These are phyloP conservation scores for Neofusicoccum umdonicola DNA, from an alignment of 2,329 filamentous ascomycete species.

Conservation along the genomic window DNA sequence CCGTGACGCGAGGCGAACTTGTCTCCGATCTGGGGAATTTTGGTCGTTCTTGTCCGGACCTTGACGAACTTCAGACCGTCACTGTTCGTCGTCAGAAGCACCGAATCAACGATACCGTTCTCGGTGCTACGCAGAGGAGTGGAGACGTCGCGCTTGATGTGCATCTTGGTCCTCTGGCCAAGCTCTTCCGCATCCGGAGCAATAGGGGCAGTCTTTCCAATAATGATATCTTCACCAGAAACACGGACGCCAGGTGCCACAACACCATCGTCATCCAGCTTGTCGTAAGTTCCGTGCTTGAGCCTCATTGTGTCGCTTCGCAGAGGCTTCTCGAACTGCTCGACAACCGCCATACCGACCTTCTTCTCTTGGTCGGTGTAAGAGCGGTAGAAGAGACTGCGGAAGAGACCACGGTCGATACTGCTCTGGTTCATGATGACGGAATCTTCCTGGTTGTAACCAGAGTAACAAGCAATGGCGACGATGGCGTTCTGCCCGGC, in stretches of 20 bases:
- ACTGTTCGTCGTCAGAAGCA: conserved; percentile 89
- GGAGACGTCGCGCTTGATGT: conserved; percentile 92
- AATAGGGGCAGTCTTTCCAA: conserved; percentile 96
- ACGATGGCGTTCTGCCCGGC: conserved; percentile 98
- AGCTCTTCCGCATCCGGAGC: conserved; percentile 90
- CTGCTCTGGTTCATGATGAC: conserved; percentile 99
- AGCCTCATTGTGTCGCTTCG: conserved; percentile 83
- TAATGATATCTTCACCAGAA: conserved; percentile 97
- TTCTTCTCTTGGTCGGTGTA: conserved; percentile 98
- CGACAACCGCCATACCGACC: conserved; percentile 87
- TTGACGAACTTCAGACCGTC: conserved; percentile 96
- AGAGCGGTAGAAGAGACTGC: conserved; percentile 95
- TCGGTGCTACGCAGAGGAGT: conserved; percentile 93
- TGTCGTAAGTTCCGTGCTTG: conserved; percentile 95
- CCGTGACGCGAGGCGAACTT: conserved; percentile 99
- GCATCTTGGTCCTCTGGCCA: conserved; percentile 83
- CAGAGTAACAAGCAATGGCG: conserved; percentile 94
- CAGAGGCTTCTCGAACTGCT: conserved; percentile 93
- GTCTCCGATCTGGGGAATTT: conserved; percentile 97
- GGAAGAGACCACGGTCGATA: conserved; percentile 95
- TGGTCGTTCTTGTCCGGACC: conserved; percentile 94
- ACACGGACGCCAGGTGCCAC: conserved; percentile 92
- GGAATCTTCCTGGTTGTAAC: conserved; percentile 99
- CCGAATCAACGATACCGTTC: conserved; percentile 92
- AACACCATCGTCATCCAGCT: conserved; percentile 94